Evolutionary conservation across 2,329 filamentous ascomycete species (phyloP).

Genomic region (Calonectria naviculata): DNA sequence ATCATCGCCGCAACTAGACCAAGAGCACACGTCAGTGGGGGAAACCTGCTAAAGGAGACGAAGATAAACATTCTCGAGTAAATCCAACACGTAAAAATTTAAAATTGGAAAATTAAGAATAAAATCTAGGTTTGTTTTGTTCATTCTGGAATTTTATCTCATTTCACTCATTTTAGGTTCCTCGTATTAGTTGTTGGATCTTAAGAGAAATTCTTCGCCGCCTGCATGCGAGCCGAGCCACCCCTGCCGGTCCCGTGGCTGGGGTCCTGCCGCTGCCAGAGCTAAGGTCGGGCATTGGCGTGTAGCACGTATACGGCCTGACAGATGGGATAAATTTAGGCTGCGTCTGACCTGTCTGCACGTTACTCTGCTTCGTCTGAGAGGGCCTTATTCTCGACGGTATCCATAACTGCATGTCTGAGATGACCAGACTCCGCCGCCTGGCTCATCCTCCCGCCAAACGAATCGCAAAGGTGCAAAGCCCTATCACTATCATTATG

Average conservation of each 20-base stretch:
- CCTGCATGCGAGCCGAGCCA: background rate
- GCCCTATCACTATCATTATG: background rate
- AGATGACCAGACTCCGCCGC: background rate
- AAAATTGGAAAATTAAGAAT: too few relatives aligned
- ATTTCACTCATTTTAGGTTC: too few relatives aligned
- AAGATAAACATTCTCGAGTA: too few relatives aligned
- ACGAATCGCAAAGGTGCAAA: background rate
- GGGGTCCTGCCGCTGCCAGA: background rate
- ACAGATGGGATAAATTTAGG: background rate
- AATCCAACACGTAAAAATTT: too few relatives aligned
- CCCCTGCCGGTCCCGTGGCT: background rate
- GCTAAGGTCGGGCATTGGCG: background rate
- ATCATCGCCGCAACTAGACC: background rate
- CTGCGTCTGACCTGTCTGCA: background rate
- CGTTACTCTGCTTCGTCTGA: background rate
- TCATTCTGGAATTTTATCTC: too few relatives aligned
- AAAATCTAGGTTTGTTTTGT: too few relatives aligned
- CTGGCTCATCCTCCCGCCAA: background rate
- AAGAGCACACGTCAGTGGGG: too few relatives aligned
- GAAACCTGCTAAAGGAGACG: too few relatives aligned
- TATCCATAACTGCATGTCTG: background rate
- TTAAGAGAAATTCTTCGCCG: too few relatives aligned
- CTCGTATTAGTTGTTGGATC: too few relatives aligned
- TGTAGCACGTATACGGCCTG: background rate
- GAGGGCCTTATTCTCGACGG: background rate